Percentiles rank a stretch among this genome's conserved stretches.
phyloP scores from a whole-genome alignment of 495 filamentous ascomycete genomes.

The Daldinia grandis region DNA sequence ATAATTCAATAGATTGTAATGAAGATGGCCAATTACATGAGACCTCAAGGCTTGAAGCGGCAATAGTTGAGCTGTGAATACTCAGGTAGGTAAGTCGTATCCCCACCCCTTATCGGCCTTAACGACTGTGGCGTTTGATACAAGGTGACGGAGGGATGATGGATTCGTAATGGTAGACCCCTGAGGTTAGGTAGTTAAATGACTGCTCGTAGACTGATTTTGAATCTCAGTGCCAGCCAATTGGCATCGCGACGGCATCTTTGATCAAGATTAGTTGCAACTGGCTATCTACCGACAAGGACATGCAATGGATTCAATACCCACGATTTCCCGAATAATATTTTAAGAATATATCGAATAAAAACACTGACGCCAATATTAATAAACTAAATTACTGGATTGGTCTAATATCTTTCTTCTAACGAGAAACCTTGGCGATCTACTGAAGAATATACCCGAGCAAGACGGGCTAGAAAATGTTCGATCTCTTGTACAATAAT shows the following conservation, averaged over 20 bases:
- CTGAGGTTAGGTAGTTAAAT: not conserved
- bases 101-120: not conserved
- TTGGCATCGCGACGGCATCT: not conserved
- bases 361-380: not conserved
- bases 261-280: not conserved
- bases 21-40: not conserved
- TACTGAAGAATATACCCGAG: not conserved
- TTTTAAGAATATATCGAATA: not conserved
- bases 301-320: not conserved
- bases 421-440: not conserved
- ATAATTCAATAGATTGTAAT: not conserved
- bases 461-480: not conserved
- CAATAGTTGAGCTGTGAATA: not conserved
- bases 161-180: not conserved
- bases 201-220: not conserved
- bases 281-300: not conserved
- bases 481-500: not conserved
- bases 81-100: not conserved
- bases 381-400: no score
- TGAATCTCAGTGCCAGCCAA: not conserved
- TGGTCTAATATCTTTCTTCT: not conserved
- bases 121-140: constrained; percentile 2
- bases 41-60: not conserved
- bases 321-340: not conserved
- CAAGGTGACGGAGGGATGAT: constrained; percentile 27